Percentiles rank a stretch among this genome's conserved stretches.
Conservation (phyloP, 1,139 yeast species). For the Hemisphaericaspora xylanilytica region DNA sequence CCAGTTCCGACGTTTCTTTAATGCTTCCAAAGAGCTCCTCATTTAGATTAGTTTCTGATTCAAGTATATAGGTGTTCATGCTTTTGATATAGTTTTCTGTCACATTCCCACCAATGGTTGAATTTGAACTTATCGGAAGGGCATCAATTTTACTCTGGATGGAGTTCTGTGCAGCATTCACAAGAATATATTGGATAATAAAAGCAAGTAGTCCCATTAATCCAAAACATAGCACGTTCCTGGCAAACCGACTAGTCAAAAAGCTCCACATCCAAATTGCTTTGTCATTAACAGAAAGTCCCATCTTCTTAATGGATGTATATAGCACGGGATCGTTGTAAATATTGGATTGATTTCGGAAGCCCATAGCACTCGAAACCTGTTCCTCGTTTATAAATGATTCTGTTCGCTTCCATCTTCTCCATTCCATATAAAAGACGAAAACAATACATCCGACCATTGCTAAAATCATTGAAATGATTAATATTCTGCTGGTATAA, state of each 20-base stretch:
- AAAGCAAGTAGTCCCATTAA: slow-evolving; percentile 48
- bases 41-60: slow-evolving; percentile 49
- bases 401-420: slow-evolving; percentile 12
- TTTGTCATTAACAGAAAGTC: slow-evolving; percentile 6
- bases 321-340: slow-evolving; percentile 11
- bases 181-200: slow-evolving; percentile 44
- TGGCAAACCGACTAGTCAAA: slow-evolving; percentile 46
- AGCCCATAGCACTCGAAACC: slow-evolving; percentile 5
- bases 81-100: slow-evolving; percentile 17
- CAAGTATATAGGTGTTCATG: slow-evolving; percentile 24
- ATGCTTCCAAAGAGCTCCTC: slow-evolving; percentile 67
- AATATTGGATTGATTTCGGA: slow-evolving; percentile 13
- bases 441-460: slow-evolving; percentile 6
- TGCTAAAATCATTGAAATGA: slow-evolving; percentile 10
- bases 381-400: slow-evolving; percentile 9
- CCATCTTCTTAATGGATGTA: slow-evolving; percentile 9
- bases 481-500: slow-evolving; percentile 8
- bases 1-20: slow-evolving; percentile 42
- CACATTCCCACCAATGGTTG: slow-evolving; percentile 2
- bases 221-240: slow-evolving; percentile 44
- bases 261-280: slow-evolving; percentile 50
- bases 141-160: neutral
- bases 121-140: neutral
- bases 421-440: slow-evolving; percentile 10
- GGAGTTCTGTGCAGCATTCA: slow-evolving; percentile 16